phyloP scores from a whole-genome alignment of 352 stramenopile species.

The Pythium diclinum region DNA sequence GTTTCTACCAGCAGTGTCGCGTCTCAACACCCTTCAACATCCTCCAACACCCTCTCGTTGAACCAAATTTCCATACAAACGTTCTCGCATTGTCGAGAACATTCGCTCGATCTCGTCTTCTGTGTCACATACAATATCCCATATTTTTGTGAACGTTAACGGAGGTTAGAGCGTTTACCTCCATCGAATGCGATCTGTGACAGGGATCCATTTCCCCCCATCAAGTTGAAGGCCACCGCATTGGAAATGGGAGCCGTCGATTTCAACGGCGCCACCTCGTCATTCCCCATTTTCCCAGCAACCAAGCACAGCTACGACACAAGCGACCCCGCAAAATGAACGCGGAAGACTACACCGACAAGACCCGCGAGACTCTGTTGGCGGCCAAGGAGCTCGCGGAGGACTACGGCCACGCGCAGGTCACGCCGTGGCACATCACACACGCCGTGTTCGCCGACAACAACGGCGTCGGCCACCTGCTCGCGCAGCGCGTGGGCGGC shows the following conservation, averaged over 20 bases:
- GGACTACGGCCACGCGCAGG: constrained; percentile 65
- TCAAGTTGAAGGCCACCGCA: no score
- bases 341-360: constrained; percentile 75
- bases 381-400: constrained; percentile 51
- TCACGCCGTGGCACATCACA: constrained; percentile 72
- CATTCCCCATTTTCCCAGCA: constrained; percentile 21
- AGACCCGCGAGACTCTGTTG: constrained; percentile 63
- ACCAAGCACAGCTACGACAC: constrained; percentile 7
- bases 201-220: no score
- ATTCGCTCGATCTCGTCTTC: background rate
- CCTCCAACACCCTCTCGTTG: background rate
- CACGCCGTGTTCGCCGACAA: constrained; percentile 66
- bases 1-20: background rate
- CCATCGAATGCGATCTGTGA: background rate
- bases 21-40: constrained; percentile 10
- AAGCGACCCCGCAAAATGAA: constrained; percentile 43
- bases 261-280: background rate
- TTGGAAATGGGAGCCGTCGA: no score
- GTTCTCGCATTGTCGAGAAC: constrained; percentile 25
- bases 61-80: background rate
- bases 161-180: constrained; percentile 16
- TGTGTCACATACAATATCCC: background rate
- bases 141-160: constrained; percentile 9
- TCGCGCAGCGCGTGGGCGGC: constrained; percentile 51
- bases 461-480: constrained; percentile 47